Base-by-base conservation (phyloP, 1,284 basidiomycete species). In the Schizophyllum amplum region DNA sequence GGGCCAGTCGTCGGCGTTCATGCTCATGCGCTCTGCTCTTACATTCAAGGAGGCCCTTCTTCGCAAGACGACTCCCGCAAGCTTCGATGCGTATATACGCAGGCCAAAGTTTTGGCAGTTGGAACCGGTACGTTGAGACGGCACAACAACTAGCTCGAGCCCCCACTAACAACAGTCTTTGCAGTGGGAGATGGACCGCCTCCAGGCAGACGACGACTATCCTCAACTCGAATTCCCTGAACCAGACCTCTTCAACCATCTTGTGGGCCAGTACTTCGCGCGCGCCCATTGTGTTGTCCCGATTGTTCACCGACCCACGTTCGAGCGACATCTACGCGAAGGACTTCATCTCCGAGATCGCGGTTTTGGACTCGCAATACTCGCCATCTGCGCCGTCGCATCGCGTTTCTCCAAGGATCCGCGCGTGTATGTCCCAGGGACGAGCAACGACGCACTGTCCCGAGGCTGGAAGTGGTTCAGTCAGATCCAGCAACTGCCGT, bases 401-500 rank as follows among this genome's bases (percentile, higher is more conserved):
- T 76, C 83, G 1, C 74, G 82, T 33, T 83, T 74, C 61, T 76
- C 81, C 9, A 71, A 82, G 56, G 88, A 92, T 67, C 76, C 80
- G 0, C 72, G 86, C 15, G 82, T 88, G 1, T n/a, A 68, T 83
- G 61, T 70, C 75, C 5, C 70, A 76, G 11, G 75, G 66, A 24
- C 64, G 74, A 13, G n/a, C 51, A 64, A 63, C 6, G 62, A 69
- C 11, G 66, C 66, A 20, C 76, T 81, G 55, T 84, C 84, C 1
- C 73, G 76, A 4, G 88, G 88, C 0, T 90, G 86, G 85, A 78
- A 78, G 56, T 90, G 80, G 69, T 82, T 87, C 58, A 69, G 71
- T 15, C 82, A 86, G 62, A 75, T 87, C 0, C 72, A 81, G 59
- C 61, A n/a, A n/a, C 47, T 49, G 79, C 13, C 64, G 81, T 57